Evolutionary conservation across 345 rosid species (phyloP), one percentile per base, ranked within the genome.

Genomic region (Populus tremula): DNA sequence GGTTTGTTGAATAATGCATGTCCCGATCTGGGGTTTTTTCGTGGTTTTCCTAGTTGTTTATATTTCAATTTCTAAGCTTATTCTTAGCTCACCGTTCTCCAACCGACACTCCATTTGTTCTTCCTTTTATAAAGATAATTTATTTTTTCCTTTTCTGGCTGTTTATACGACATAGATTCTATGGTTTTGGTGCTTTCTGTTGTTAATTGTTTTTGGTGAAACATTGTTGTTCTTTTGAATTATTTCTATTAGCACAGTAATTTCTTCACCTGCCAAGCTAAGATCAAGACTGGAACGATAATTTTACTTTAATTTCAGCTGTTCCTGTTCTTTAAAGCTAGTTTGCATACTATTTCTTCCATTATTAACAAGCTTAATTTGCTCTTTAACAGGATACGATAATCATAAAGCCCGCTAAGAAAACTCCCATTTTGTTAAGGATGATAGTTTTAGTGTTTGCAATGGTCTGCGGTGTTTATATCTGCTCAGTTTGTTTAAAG

Each of bases 361-460:
- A 27, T 25, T 23, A 56, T 38, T 77, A 35, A 79, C 56, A 65
- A 69, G 41, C 31, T 59, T 70, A 31, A 2, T 70, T 21, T 74
- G 49, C n/a, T 73, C 69, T 70, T 53, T 69, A 29, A 77, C 94
- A 96, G 96, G 93, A 87, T 73, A 73, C 88, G 8, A 49, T 90
- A 67, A 85, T 89, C 41, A 74, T 92, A 79, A 96, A 92, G 80
- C 85, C 89, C 76, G 82, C 87, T 23, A 96, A 91, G 90, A 92
- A 88, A 67, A 85, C 96, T 77, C 92, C 97, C 9, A 79, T 88
- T 81, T 87, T 96, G 73, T 85, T 86, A 54, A 90, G 95, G 83
- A 89, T 88, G 90, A 81, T 91, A 72, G 90, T 91, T 63, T 79
- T 96, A 53, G 69, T 92, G 67, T 89, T 93, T 77, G 91, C 91